These are phyloP conservation scores for Paraglomus occultum DNA, from an alignment of 192 early-diverging fungal genomes.

Conservation along the genomic window DNA sequence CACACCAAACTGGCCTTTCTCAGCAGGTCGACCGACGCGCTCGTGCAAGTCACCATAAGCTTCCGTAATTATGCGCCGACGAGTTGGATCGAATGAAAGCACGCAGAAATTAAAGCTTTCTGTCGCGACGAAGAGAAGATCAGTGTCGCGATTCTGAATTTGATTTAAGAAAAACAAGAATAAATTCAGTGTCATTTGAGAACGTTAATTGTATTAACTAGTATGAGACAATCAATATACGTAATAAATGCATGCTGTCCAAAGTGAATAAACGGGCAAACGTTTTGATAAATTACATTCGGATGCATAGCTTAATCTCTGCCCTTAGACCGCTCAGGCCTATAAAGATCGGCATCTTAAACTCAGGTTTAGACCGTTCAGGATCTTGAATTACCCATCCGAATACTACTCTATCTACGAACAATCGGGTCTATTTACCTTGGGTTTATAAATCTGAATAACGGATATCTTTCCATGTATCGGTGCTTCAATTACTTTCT, in stretches of 20 bases:
- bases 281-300: no score
- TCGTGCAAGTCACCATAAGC: slow-evolving; percentile 60
- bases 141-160: slow-evolving; percentile 59
- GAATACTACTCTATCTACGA: no score
- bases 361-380: no score
- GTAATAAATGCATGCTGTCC: not conserved
- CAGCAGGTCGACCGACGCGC: slow-evolving; percentile 51
- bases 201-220: not conserved
- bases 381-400: no score
- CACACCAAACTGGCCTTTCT: slow-evolving; percentile 49
- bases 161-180: not conserved
- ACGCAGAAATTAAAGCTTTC: slow-evolving; percentile 66
- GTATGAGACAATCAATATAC: not conserved
- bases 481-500: slow-evolving; percentile 53
- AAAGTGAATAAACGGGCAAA: slow-evolving; percentile 31
- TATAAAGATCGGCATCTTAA: no score
- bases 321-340: no score
- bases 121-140: slow-evolving; percentile 66
- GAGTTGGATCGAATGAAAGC: slow-evolving; percentile 59
- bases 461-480: slow-evolving; percentile 69
- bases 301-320: no score
- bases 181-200: not conserved
- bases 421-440: no score
- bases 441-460: slow-evolving; percentile 49
- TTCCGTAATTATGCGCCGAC: slow-evolving; percentile 59